Percentiles rank a stretch among this genome's conserved stretches.
Conservation (phyloP, 768 basidiomycete genomes). For the Guyanaporus albipodus region DNA sequence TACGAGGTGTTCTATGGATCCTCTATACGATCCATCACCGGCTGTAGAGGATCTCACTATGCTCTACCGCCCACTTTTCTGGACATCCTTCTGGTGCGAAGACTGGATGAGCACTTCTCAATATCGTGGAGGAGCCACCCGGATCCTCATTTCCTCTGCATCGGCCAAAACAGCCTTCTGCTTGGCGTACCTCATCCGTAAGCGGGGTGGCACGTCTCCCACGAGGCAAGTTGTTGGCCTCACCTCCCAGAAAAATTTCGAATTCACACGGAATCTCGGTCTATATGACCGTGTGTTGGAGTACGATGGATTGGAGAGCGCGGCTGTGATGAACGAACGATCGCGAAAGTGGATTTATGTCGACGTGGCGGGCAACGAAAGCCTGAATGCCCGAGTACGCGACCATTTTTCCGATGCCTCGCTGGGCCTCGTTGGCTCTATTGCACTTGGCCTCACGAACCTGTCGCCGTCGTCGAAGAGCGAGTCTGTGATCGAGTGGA, state of each 20-base stretch:
- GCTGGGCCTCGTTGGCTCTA: conserved; percentile 34
- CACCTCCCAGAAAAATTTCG: conserved; percentile 52
- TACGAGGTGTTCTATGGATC: conserved; percentile 53
- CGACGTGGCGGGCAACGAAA: conserved; percentile 58
- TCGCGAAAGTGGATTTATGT: conserved; percentile 51
- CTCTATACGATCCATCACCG: conserved; percentile 47
- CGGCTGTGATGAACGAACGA: conserved; percentile 27
- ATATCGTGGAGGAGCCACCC: conserved; percentile 46
- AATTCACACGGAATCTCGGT: conserved; percentile 50
- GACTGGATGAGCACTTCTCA: conserved; percentile 55
- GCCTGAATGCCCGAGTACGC: conserved; percentile 44
- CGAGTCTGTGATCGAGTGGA: conserved; percentile 36
- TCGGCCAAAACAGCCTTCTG: conserved; percentile 73
- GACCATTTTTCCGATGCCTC: conserved; percentile 32
- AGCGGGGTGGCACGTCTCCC: conserved; percentile 33
- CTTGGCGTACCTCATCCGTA: conserved; percentile 55
- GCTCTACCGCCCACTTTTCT: conserved; percentile 70
- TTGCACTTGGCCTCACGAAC: conserved; percentile 56
- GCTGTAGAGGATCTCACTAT: conserved; percentile 58
- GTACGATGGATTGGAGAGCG: conserved; percentile 45
- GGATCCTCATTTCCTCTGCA: conserved; percentile 61
- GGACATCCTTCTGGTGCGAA: conserved; percentile 75
- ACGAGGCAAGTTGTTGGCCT: conserved; percentile 49
- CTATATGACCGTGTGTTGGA: conserved; percentile 56
- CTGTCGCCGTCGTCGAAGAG: conserved; percentile 43